Evolutionary conservation across 2,329 filamentous ascomycete species (phyloP), one percentile per base, ranked within the genome.

Genomic region (Juglanconis sp.): DNA sequence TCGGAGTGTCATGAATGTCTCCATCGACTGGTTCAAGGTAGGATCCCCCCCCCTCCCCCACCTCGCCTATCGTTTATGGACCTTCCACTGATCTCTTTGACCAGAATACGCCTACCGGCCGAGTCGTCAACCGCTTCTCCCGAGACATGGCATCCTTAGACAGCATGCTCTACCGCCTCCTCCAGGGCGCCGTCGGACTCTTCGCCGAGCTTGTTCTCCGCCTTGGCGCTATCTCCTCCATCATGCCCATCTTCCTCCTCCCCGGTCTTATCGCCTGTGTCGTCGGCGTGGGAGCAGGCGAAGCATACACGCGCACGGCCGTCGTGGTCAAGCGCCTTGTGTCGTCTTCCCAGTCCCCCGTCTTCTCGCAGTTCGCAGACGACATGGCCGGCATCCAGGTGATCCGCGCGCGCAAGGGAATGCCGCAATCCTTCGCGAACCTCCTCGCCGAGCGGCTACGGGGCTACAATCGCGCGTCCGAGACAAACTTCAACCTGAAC

Each of bases 401-500:
- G 40, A 67, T 86, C 60, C 80, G 83, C 3, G 81, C 81, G 1
- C 73, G 80, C 11, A 71, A 71, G 9, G 77, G 76, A 40, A 81
- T 84, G 76, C 71, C 77, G 9, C 69, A 75, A 32, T 74, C 73
- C 1, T 85, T 85, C 57, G 72, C 76, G 10, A 69, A 76, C 32
- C 74, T 81, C 38, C 69, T 85, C n/a, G 81, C 82, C 1, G 73
- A 79, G 34, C 80, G 80, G 64, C 63, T 85, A 36, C 74, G 79
- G 1, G 68, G 76, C 0, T 81, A 77, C 69, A 76, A 78, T 10
- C 75, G 76, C 5, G 73, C 80, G 0, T 71, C 75, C 0, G 81
- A 84, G 66, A 73, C 81, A 1, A 79, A 77, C 51, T 83, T 77
- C 63, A 84, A 84, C 68, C 79, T 79, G 62, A 86, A 86, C 66